A percentile compares a stretch with the other conserved stretches of the same genome.
Evolutionary conservation across 2,329 filamentous ascomycete genomes (phyloP).

Genomic region (Drechslerella stenobrocha): DNA sequence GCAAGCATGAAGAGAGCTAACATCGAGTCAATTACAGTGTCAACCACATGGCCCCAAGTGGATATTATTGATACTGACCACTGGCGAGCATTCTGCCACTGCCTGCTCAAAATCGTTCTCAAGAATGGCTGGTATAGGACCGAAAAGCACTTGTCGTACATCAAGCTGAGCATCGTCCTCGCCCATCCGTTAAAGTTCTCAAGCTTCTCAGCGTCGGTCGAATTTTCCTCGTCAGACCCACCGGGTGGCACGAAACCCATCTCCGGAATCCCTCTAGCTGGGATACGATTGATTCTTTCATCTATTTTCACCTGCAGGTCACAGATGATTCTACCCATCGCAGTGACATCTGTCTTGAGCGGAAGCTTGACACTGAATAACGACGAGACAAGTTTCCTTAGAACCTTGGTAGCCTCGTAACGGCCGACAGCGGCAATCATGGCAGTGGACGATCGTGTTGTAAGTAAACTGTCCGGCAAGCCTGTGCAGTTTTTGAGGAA

Average conservation of each 20-base stretch:
- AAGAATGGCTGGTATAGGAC: slow-evolving; percentile 52
- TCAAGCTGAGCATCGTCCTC: slow-evolving; percentile 52
- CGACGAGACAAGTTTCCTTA: slow-evolving; percentile 50
- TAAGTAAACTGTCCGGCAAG: slow-evolving; percentile 37
- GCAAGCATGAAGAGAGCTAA: slow-evolving; percentile 51
- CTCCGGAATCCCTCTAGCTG: slow-evolving; percentile 51
- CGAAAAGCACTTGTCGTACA: slow-evolving; percentile 52
- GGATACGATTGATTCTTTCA: slow-evolving; percentile 51
- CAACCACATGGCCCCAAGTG: too few relatives aligned
- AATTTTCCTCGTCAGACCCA: slow-evolving; percentile 32
- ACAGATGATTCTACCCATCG: slow-evolving; percentile 51
- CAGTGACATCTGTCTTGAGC: slow-evolving; percentile 49
- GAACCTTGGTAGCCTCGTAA: slow-evolving; percentile 50
- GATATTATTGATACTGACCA: slow-evolving; percentile 48
- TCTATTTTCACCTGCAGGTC: slow-evolving; percentile 51
- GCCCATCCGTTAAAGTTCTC: slow-evolving; percentile 53
- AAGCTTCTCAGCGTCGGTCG: slow-evolving; percentile 43
- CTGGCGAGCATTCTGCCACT: slow-evolving; percentile 52
- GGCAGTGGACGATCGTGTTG: slow-evolving; percentile 48
- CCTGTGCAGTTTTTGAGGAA: slow-evolving; percentile 40
- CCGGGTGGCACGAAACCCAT: slow-evolving; percentile 51
- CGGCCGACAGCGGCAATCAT: slow-evolving; percentile 53
- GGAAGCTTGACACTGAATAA: slow-evolving; percentile 51
- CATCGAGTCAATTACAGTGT: too few relatives aligned
- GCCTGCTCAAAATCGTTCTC: slow-evolving; percentile 50